phyloP scores from a whole-genome alignment of 1,284 basidiomycete species.

The Boletus mariae region DNA sequence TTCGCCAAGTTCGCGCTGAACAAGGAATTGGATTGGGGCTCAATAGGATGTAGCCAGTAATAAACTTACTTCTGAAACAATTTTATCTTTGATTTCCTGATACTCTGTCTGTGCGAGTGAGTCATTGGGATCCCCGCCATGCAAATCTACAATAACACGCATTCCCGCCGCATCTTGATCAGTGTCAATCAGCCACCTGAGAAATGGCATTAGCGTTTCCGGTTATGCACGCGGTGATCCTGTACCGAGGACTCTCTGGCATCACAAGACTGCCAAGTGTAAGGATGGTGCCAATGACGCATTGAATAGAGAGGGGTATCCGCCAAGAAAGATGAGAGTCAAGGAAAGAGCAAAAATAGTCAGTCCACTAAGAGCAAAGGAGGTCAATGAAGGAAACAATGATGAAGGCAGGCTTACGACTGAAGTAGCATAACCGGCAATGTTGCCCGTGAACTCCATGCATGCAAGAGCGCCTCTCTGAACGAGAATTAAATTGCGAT shows the following conservation, averaged over 20 bases:
- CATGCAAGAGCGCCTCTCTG: slow-evolving; percentile 89
- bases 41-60: not conserved
- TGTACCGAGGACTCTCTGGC: slow-evolving; percentile 88
- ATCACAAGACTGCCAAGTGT: slow-evolving; percentile 81
- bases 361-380: slow-evolving; percentile 69
- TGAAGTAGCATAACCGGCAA: slow-evolving; percentile 92
- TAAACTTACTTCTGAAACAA: slow-evolving; percentile 68
- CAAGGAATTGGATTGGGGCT: not conserved
- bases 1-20: slow-evolving; percentile 71
- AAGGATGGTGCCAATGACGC: slow-evolving; percentile 82
- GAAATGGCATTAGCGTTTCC: slow-evolving; percentile 4
- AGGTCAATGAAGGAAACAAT: not conserved
- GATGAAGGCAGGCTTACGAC: slow-evolving; percentile 61
- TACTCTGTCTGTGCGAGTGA: slow-evolving; percentile 80
- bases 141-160: slow-evolving; percentile 85
- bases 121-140: slow-evolving; percentile 81
- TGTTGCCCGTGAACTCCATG: slow-evolving; percentile 95
- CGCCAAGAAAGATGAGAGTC: slow-evolving; percentile 82
- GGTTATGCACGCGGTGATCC: not conserved
- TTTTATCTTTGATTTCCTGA: slow-evolving; percentile 89
- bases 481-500: slow-evolving; percentile 8
- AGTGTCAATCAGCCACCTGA: slow-evolving; percentile 88
- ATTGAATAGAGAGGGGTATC: slow-evolving; percentile 83
- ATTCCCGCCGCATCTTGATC: slow-evolving; percentile 86
- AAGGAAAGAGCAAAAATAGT: slow-evolving; percentile 90